Conservation (phyloP, 768 basidiomycete species). For the Pleurotus tuber-regium region DNA sequence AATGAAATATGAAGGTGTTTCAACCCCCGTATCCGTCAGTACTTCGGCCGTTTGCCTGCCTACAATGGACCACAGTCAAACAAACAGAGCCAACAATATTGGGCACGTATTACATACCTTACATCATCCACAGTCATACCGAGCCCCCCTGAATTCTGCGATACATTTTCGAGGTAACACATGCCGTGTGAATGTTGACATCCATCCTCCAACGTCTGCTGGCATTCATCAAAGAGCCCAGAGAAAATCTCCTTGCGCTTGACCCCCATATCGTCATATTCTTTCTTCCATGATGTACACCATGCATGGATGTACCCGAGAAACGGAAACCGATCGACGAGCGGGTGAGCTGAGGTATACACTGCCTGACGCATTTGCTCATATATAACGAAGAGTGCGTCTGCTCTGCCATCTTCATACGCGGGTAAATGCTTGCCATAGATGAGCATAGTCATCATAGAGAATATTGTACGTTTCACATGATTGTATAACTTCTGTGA, state of each 20-base stretch:
- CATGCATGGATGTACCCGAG: slow-evolving; percentile 16
- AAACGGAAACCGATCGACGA: slow-evolving; percentile 18
- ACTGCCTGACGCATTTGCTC: neutral
- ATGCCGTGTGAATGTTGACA: too few species aligned
- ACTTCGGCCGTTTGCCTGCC: neutral
- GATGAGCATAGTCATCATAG: slow-evolving; percentile 14
- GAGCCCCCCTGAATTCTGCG: neutral
- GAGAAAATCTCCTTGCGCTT: neutral
- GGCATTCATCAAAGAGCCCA: neutral
- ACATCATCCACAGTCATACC: neutral
- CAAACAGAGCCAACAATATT: neutral
- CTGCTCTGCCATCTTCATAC: slow-evolving; percentile 12
- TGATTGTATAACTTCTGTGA: slow-evolving; percentile 21
- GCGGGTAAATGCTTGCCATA: slow-evolving; percentile 17
- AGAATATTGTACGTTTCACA: slow-evolving; percentile 13
- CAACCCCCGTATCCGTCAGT: slow-evolving; percentile 4
- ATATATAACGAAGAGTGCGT: slow-evolving; percentile 5
- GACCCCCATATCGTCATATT: neutral
- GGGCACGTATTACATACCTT: neutral
- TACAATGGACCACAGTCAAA: neutral
- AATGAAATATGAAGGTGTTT: neutral
- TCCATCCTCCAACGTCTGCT: too few species aligned
- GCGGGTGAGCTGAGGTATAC: slow-evolving; percentile 13
- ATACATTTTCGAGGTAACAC: neutral
- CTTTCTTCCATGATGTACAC: slow-evolving; percentile 18